Conservation (phyloP, 371 early-diverging fungal genomes). For the Blastocladiella emersonii region DNA sequence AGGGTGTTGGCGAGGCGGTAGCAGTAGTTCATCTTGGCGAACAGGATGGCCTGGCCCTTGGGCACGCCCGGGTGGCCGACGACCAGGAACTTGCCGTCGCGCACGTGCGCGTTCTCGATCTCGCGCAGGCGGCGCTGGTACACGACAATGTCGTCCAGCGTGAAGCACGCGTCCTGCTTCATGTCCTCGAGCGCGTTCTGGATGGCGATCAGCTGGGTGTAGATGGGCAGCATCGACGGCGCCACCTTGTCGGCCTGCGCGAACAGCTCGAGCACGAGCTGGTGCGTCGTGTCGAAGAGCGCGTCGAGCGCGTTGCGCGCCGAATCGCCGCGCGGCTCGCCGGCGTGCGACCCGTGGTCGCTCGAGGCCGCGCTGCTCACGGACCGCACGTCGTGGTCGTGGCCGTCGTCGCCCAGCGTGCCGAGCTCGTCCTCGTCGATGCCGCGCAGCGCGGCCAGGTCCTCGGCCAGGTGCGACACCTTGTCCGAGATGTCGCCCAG, state of each 20-base stretch:
- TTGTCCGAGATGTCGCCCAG: background rate
- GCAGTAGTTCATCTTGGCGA: conserved; percentile 62
- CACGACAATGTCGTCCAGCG: background rate
- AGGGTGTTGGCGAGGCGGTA: conserved; percentile 10
- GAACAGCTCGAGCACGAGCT: background rate
- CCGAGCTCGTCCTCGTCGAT: background rate
- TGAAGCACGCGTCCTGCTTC: background rate
- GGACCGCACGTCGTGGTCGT: background rate
- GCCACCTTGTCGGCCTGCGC: conserved; percentile 1
- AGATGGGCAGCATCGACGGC: background rate
- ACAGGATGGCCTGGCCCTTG: conserved; percentile 68
- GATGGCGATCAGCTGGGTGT: conserved; percentile 3
- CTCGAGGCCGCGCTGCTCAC: background rate
- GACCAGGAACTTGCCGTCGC: conserved; percentile 41
- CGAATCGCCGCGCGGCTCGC: background rate
- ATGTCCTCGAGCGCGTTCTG: conserved; percentile 3
- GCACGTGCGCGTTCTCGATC: conserved; percentile 44
- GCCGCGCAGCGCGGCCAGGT: background rate
- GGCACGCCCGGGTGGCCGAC: conserved; percentile 37
- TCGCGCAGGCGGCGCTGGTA: conserved; percentile 27
- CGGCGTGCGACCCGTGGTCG: background rate
- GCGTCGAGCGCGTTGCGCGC: conserved; percentile 1
- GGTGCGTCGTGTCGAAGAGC: background rate
- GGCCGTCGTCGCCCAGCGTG: background rate
- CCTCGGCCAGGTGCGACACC: background rate